These are phyloP conservation scores for Colletotrichum costaricense DNA, from an alignment of 2,329 filamentous ascomycete genomes.

Conservation along the genomic window DNA sequence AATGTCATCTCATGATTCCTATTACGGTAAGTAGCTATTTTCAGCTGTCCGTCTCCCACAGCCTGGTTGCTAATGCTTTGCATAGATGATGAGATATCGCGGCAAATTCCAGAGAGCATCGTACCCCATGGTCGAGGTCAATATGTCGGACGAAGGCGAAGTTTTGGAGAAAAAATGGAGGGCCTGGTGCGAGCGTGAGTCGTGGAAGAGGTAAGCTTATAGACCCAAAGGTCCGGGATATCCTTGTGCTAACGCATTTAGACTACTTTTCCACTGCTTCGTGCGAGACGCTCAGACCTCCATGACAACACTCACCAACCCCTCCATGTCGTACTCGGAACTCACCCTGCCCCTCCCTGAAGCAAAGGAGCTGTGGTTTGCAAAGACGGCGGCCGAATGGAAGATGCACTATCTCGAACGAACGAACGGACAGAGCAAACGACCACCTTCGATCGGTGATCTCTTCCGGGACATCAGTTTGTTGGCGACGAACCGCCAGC, in stretches of 20 bases:
- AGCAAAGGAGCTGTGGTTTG: slow-evolving; percentile 72
- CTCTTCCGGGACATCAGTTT: slow-evolving; percentile 67
- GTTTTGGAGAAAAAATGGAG: slow-evolving; percentile 73
- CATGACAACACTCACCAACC: slow-evolving; percentile 73
- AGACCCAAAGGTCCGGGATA: not conserved
- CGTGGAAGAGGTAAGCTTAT: slow-evolving; percentile 67
- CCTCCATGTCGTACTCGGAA: slow-evolving; percentile 76
- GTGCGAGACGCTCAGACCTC: slow-evolving; percentile 75
- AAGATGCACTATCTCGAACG: slow-evolving; percentile 66
- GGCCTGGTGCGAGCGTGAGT: slow-evolving; percentile 72
- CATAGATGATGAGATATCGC: slow-evolving; percentile 64
- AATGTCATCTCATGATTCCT: slow-evolving; percentile 59
- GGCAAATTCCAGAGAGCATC: slow-evolving; percentile 68
- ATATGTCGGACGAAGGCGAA: slow-evolving; percentile 65
- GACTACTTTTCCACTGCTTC: slow-evolving; percentile 73
- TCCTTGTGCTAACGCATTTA: slow-evolving; percentile 40
- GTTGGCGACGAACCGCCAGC: slow-evolving; percentile 58
- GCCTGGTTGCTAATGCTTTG: slow-evolving; percentile 4
- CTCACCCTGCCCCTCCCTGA: slow-evolving; percentile 74
- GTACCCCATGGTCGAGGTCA: slow-evolving; percentile 63
- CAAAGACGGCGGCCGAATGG: slow-evolving; percentile 72
- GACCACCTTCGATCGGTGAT: slow-evolving; percentile 65
- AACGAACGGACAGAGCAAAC: slow-evolving; percentile 49
- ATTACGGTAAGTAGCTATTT: slow-evolving; percentile 51
- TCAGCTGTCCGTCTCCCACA: not conserved